A percentile compares a stretch with the other conserved stretches of the same genome.
These are phyloP conservation scores for Kewa caespitosa DNA, from an alignment of 179 eudicot species.

Conservation along the genomic window DNA sequence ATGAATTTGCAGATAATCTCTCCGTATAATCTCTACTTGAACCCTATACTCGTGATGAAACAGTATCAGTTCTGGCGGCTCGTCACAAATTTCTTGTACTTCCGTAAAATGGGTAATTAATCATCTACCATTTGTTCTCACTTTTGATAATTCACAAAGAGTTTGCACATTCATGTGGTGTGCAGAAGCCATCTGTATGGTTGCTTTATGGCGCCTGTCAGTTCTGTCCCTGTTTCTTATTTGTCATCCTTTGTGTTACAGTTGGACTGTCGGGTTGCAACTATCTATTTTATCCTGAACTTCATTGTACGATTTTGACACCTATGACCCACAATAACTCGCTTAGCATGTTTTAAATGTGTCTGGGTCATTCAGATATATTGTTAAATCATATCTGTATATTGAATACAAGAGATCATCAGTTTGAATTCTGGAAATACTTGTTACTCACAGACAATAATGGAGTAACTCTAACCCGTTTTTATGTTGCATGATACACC, in stretches of 20 bases:
- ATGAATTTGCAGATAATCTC: conserved; percentile 73
- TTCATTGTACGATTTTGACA: background rate
- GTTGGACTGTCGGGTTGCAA: background rate
- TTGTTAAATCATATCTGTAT: background rate
- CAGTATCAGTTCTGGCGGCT: conserved; percentile 95
- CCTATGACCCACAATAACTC: background rate
- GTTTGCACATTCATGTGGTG: background rate
- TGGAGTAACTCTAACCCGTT: background rate
- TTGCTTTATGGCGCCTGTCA: background rate
- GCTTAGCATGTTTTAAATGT: background rate
- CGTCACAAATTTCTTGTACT: conserved; percentile 83
- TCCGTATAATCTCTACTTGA: conserved; percentile 77
- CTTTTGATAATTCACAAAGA: background rate
- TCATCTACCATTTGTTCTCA: background rate
- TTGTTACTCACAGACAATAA: background rate
- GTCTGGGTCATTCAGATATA: background rate
- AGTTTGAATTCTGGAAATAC: background rate
- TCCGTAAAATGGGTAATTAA: conserved; percentile 86
- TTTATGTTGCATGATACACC: background rate
- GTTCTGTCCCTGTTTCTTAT: background rate
- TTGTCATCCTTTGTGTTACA: background rate
- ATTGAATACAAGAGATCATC: background rate
- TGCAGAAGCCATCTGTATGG: background rate
- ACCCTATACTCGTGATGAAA: conserved; percentile 83
- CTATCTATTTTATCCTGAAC: background rate